Evolutionary conservation across 2,329 filamentous ascomycete species (phyloP), one percentile per base, ranked within the genome.

Genomic region (Fusarium fujikuroi): DNA sequence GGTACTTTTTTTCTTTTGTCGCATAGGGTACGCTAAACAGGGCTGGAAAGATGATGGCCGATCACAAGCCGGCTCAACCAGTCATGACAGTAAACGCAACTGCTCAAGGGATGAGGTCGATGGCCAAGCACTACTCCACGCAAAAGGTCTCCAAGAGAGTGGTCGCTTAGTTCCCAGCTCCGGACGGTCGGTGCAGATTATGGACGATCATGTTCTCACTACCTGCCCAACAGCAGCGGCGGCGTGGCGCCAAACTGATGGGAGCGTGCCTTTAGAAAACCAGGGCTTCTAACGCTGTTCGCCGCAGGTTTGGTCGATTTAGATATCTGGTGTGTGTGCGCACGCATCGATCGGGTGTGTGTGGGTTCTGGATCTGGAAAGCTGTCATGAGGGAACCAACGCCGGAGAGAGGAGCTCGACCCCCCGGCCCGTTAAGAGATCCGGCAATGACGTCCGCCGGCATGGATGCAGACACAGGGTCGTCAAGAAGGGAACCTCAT

Each of bases 301-400:
- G 67, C 47, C 56, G 63, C 52, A 46, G 19, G 54, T 47, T 69
- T 69, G 68, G 57, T 53, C 60, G 63, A 72, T 72, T 72, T 69
- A 66, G 68, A 58, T 39, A 47, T 57, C 59, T 69, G 63, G 63
- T 74, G 63, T 68, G 47, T 61, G 63, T n/a, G 63, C 49, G 53
- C 57, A 63, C 63, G 63, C 65, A 74, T 74, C 68, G 72, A 74
- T 74, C 68, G 60, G 60, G 68, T 72, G 72, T 74, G 71, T 46
- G 72, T 74, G 68, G 70, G 40, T 63, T 69, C 67, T 69, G 57
- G 72, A 74, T 74, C 72, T 74, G 57, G 68, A 66, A 71, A 69
- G 60, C 72, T 74, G 72, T 74, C 72, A 74, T 72, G 56, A 72
- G 56, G 68, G 72, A 74, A 72, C 72, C 72, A 60, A 46, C 58